Base-by-base conservation (phyloP, 2,329 filamentous ascomycete species). In the Pseudocercospora macadamiae region DNA sequence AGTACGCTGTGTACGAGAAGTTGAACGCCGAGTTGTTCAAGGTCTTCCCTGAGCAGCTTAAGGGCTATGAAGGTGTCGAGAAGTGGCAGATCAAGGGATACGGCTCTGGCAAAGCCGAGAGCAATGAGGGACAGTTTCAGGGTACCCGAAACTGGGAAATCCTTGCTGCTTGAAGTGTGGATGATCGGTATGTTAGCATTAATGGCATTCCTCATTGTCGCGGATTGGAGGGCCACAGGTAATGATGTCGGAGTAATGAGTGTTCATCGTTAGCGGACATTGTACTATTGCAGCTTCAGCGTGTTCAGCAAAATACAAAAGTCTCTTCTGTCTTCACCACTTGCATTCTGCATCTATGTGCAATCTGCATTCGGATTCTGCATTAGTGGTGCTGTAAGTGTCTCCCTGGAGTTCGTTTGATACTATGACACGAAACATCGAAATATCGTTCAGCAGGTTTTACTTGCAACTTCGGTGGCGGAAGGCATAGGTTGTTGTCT, bases 11-110 rank as follows among this genome's bases (percentile, higher is more conserved):
- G 65, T 83, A 82, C 62, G 75, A 81, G 66, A 72, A 71, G 3
- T 67, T 83, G 53, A 80, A 79, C 49, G 75, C 74, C 0, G 73
- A 79, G 48, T 51, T 82, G 5, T 80, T 79, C 68, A 64, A 70
- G 4, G 68, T 70, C 16, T 82, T 76, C 61, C 69, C 69, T 3
- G 56, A 64, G 3, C 71, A 75, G 25, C 69, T 81, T 66, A 75
- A 77, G 64, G 75, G 73, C 0, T 68, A 75, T 0, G 74, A 78
- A 57, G 78, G 77, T 1, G 75, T 79, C 0, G 79, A 81, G 70
- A 80, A 78, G 70, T 81, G 79, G 80, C 69, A 74, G 54, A 68
- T 77, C 10, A 79, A 80, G 68, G 71, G 66, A 0, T 81, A 76
- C 64, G 79, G 79, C 0, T 55, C 59, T 6, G 80, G 80, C 2